Base-by-base conservation (phyloP, 2,329 filamentous ascomycete species). In the Claviceps sp. region DNA sequence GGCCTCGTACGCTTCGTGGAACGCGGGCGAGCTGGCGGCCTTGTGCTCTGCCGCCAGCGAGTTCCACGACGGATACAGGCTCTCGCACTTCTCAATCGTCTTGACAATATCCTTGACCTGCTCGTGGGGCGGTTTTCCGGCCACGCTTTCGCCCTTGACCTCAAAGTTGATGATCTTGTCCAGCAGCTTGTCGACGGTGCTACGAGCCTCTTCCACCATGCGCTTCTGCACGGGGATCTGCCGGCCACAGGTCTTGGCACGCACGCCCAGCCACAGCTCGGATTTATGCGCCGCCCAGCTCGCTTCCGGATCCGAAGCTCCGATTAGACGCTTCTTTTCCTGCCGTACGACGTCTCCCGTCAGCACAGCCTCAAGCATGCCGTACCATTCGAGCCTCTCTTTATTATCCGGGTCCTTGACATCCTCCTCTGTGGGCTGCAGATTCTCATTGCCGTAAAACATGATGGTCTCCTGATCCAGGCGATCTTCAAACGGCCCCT, bases 271-370 rank as follows among this genome's bases (percentile, higher is more conserved):
- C 90, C 93, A 98, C 20, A 97, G 76, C 63, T 87, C 86, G 37
- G 81, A 79, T 62, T 86, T 85, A 57, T 89, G 81, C 46, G 88
- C 86, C 48, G 78, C 74, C 57, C 78, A 78, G 52, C 74, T 76
- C 8, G 71, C 65, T 55, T 77, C 71, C 58, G 76, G 74, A 50
- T 84, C 81, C 13, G 76, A 74, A 4, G 87, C 84, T 46, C 88
- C 90, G 58, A 94, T 93, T 62, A 98, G 69, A 45, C 93, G 82
- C 67, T 95, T 95, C 75, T 98, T 98, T 71, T 98, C 93, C 67
- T 98, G 93, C 61, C 88, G 88, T 53, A 98, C 91, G 8, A 98
- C 93, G 66, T 98, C 93, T 58, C 93, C 93, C 1, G 90, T 96
- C 58, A 98, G 72, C 4, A 98, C 93, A 14, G 91, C 94, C 54